phyloP scores from a whole-genome alignment of 208 protist species.

The Trichomonas tenax region DNA sequence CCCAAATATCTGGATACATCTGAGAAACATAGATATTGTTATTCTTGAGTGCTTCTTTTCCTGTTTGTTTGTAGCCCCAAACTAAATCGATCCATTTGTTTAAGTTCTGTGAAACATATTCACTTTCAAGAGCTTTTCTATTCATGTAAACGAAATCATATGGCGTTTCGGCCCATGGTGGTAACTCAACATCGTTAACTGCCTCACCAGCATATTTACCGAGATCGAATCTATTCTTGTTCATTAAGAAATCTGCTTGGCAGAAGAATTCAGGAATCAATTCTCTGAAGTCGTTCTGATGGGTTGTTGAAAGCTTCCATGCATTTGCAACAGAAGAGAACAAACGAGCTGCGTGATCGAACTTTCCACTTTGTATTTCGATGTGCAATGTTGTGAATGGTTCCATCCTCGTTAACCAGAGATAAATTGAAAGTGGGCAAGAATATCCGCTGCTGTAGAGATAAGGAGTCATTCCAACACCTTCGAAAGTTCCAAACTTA shows the following conservation, averaged over 20 bases:
- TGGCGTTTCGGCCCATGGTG: neutral
- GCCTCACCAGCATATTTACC: slow-evolving; percentile 23
- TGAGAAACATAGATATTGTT: neutral
- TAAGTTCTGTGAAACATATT: neutral
- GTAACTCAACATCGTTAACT: neutral
- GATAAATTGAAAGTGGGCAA: neutral
- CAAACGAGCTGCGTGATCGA: neutral
- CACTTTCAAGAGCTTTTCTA: neutral
- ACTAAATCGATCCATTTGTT: neutral
- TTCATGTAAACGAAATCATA: neutral
- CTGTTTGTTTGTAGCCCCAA: neutral
- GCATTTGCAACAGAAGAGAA: neutral
- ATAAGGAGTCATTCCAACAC: neutral
- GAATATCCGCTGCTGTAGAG: neutral
- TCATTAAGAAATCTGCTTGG: slow-evolving; percentile 44
- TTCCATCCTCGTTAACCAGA: neutral
- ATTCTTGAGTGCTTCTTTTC: neutral
- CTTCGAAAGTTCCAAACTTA: neutral
- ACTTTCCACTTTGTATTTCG: neutral
- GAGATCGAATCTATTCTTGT: slow-evolving; percentile 38
- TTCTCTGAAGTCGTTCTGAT: slow-evolving; percentile 21
- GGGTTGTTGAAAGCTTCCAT: neutral
- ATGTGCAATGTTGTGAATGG: neutral
- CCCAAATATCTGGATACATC: neutral
- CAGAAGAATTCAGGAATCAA: slow-evolving; percentile 54